Evolutionary conservation across 345 rosid genomes (phyloP).

Genomic region (Orychophragmus violaceus): DNA sequence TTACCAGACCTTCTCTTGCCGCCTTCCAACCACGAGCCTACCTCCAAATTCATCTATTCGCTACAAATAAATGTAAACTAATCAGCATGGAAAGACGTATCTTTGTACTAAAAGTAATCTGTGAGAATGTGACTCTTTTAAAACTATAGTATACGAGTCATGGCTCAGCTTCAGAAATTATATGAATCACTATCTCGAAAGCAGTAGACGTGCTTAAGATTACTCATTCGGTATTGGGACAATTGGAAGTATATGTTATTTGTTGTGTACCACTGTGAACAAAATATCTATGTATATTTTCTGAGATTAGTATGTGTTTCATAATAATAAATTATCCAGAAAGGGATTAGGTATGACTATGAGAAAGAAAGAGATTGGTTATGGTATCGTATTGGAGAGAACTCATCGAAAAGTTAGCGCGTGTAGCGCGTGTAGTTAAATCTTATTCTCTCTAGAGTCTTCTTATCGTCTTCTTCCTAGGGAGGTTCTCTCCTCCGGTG

Average conservation of each 20-base stretch:
- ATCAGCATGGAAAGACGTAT: neutral
- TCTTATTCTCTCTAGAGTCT: too few species aligned
- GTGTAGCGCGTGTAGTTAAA: too few species aligned
- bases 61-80: neutral
- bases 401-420: too few species aligned
- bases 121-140: neutral
- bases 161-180: neutral
- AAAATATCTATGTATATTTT: neutral
- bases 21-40: too few species aligned
- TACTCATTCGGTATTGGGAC: neutral
- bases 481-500: too few species aligned
- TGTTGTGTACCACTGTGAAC: neutral
- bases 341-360: conserved; percentile 12
- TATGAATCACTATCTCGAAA: neutral
- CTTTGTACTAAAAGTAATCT: neutral
- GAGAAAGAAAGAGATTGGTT: too few species aligned
- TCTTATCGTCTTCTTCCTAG: too few species aligned
- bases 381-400: too few species aligned
- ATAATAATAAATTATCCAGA: neutral
- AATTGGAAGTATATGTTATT: neutral
- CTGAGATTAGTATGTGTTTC: neutral
- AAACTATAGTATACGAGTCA: neutral
- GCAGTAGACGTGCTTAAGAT: neutral
- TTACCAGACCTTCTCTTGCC: too few species aligned
- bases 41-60: too few species aligned